Evolutionary conservation across 2,329 filamentous ascomycete genomes (phyloP).

Genomic region (Aspergillus aculeatus): DNA sequence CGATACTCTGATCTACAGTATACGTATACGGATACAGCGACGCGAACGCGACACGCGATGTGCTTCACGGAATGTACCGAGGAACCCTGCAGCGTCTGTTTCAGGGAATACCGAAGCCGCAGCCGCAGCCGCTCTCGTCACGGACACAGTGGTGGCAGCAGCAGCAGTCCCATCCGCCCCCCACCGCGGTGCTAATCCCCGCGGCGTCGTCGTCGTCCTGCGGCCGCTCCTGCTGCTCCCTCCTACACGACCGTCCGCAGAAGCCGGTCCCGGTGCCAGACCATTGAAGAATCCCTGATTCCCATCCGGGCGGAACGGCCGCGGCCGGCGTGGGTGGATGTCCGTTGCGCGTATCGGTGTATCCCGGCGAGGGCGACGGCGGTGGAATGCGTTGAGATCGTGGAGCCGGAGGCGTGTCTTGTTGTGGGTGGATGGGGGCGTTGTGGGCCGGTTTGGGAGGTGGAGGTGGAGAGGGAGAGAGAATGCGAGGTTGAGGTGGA

Average conservation of each 20-base stretch:
- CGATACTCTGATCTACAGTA: no score
- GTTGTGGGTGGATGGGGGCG: not conserved
- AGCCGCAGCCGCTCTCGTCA: not conserved
- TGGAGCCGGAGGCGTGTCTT: constrained; percentile 12
- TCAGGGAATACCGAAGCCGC: constrained; percentile 11
- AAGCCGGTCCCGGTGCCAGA: constrained; percentile 10
- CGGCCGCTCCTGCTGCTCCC: not conserved
- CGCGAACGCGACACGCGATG: constrained; percentile 6
- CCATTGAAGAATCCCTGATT: constrained; percentile 12
- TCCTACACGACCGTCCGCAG: constrained; percentile 18
- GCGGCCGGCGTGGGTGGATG: not conserved
- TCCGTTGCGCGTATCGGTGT: not conserved
- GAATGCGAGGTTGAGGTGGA: not conserved
- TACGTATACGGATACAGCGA: no score
- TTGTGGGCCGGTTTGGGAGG: not conserved
- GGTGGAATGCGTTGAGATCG: constrained; percentile 13
- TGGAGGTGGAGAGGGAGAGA: not conserved
- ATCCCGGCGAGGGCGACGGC: not conserved
- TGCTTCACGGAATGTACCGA: constrained; percentile 20
- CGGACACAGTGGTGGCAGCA: not conserved
- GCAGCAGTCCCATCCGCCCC: constrained; percentile 7
- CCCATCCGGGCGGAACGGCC: constrained; percentile 1
- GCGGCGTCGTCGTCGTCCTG: not conserved
- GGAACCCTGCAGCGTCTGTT: constrained; percentile 10
- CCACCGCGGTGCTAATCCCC: not conserved